Base-by-base conservation (phyloP, 2,329 filamentous ascomycete genomes). In the Monilinia fructigena region DNA sequence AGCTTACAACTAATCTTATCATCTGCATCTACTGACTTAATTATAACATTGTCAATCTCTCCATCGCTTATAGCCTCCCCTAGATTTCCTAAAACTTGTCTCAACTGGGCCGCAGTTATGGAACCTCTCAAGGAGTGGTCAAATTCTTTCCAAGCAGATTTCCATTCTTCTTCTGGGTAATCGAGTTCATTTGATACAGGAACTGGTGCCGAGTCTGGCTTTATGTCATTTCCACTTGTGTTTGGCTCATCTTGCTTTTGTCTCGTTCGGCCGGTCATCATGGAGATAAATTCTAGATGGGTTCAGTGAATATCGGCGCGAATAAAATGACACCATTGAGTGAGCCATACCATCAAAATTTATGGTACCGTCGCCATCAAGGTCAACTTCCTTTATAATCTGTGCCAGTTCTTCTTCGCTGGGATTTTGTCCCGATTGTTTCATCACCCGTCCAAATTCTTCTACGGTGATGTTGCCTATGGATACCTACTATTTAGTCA, bases 351-450 rank as follows among this genome's bases (percentile, higher is more conserved):
- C 84, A 66, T 86, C 82, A 76, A 89, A 87, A 75, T 87, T 85
- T 74, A 89, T 87, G 72, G 85, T 85, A 76, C 86, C 86, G 72
- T 85, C 86, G 76, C 86, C 85, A 79, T 89, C 85, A 71, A 82
- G 79, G 72, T 89, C 86, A 69, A 87, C 85, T 77, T 89, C 86
- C 78, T 86, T 86, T 79, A 88, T 86, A 80, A 89, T 86, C 76
- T 89, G 85, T 75, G 86, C 82, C 64, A 88, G 80, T 77, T 89
- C 86, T 18, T 55, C 50, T 5, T 63, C 63, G 2, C 47, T 63
- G 35, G 62, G 28, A 50, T 63, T 56, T 54, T 68, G 58, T 4
- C 55, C 56, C 2, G 55, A 53, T 35, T 67, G 26, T 23, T 56
- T 67, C 67, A 68, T 68, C 48, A 68, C 67, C 18, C 55, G 59